phyloP scores from a whole-genome alignment of 2,329 filamentous ascomycete genomes.

The Trichoderma atroviride region DNA sequence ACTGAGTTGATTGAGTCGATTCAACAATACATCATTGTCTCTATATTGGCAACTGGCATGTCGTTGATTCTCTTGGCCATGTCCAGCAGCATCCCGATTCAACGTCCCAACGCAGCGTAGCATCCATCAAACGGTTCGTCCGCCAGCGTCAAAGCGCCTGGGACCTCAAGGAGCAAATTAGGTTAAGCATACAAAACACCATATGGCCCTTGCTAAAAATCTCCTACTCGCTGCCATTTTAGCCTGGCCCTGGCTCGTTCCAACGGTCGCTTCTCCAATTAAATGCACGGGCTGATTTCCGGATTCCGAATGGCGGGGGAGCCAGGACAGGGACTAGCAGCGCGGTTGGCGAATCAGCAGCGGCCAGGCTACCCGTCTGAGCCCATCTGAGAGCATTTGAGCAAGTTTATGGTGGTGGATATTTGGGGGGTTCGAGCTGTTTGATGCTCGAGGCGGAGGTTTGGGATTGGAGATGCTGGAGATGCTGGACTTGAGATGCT shows the following conservation, averaged over 20 bases:
- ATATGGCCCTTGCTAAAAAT: not conserved
- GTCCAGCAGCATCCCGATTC: not conserved
- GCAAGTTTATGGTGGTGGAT: conserved; percentile 39
- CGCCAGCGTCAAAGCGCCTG: not conserved
- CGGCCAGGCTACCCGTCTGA: conserved; percentile 32
- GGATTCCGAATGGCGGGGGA: conserved; percentile 11
- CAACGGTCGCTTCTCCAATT: not conserved
- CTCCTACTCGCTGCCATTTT: not conserved
- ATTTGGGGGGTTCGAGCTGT: not conserved
- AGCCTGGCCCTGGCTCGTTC: not conserved
- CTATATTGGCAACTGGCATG: too few relatives aligned
- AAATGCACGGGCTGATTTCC: not conserved
- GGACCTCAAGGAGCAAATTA: not conserved
- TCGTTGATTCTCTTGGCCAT: too few relatives aligned
- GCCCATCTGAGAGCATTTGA: conserved; percentile 43
- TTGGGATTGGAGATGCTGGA: not conserved
- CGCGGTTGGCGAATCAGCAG: not conserved
- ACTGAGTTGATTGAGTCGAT: too few relatives aligned
- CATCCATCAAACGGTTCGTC: not conserved
- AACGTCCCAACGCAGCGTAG: not conserved
- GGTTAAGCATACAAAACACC: not conserved
- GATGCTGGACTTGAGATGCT: not conserved
- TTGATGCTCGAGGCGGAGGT: not conserved
- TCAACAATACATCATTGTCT: too few relatives aligned
- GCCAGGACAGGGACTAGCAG: conserved; percentile 10